Evolutionary conservation across 2,329 filamentous ascomycete species (phyloP).

Genomic region (Fusarium sp.): DNA sequence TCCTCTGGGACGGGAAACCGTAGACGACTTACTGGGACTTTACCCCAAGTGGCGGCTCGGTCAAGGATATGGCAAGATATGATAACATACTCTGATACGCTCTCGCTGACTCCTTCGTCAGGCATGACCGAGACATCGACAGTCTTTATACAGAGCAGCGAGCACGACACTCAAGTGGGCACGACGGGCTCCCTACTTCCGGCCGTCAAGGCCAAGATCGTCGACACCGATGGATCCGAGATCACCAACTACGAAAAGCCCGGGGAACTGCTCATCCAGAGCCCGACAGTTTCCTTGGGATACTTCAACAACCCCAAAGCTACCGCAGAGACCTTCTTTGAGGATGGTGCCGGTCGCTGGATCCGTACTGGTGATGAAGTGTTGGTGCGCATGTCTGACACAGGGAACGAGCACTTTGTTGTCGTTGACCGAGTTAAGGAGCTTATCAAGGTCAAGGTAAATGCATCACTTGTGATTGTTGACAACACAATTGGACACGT

Average conservation of each 20-base stretch:
- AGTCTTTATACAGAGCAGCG: slow-evolving; percentile 50
- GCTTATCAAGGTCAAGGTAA: slow-evolving; percentile 79
- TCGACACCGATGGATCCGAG: slow-evolving; percentile 72
- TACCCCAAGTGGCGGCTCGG: slow-evolving; percentile 72
- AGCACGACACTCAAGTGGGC: slow-evolving; percentile 70
- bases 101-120: slow-evolving; percentile 62
- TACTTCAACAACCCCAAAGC: slow-evolving; percentile 89
- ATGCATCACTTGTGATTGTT: accelerated
- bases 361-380: slow-evolving; percentile 88
- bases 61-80: slow-evolving; percentile 72
- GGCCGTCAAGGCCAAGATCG: slow-evolving; percentile 67
- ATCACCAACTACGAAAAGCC: slow-evolving; percentile 73
- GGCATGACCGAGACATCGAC: slow-evolving; percentile 45
- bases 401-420: slow-evolving; percentile 80
- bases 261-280: slow-evolving; percentile 84
- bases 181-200: slow-evolving; percentile 74
- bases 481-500: accelerated
- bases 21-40: slow-evolving; percentile 65
- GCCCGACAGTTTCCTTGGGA: slow-evolving; percentile 79
- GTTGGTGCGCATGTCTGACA: slow-evolving; percentile 68
- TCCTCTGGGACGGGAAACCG: slow-evolving; percentile 74
- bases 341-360: slow-evolving; percentile 73
- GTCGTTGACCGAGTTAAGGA: slow-evolving; percentile 80
- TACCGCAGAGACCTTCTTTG: slow-evolving; percentile 78
- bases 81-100: not conserved